These are phyloP conservation scores for Paecilomyces sp. DNA, from an alignment of 2,329 filamentous ascomycete species.

Conservation along the genomic window DNA sequence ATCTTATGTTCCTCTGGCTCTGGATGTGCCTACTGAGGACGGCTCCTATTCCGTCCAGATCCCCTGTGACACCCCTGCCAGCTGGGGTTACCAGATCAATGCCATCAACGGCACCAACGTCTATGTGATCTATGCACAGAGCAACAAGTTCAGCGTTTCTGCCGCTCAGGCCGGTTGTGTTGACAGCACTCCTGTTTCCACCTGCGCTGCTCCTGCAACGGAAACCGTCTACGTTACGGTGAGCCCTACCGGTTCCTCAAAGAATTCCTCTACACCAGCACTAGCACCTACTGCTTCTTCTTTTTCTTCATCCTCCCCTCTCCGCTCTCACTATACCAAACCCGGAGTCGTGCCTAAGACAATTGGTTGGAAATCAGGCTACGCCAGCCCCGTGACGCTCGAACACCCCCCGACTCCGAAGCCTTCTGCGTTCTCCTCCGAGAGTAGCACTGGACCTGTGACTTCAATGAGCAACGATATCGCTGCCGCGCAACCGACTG, in stretches of 20 bases:
- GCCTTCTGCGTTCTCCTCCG: neutral
- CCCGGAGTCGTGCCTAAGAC: conserved; percentile 18
- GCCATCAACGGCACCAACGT: conserved; percentile 42
- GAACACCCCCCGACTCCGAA: conserved; percentile 1
- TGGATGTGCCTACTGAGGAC: conserved; percentile 25
- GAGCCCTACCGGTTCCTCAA: conserved; percentile 12
- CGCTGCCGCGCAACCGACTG: neutral
- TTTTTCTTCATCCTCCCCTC: conserved; percentile 4
- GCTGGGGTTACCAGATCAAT: conserved; percentile 38
- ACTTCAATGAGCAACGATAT: neutral
- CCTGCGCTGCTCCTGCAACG: conserved; percentile 9
- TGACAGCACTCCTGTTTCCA: conserved; percentile 12
- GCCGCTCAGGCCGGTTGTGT: conserved; percentile 16
- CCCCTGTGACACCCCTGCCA: conserved; percentile 29
- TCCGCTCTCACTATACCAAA: conserved; percentile 6
- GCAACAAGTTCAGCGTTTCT: conserved; percentile 30
- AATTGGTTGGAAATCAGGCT: conserved; percentile 19
- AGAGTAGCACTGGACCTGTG: neutral
- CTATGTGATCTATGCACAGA: conserved; percentile 39
- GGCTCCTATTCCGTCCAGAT: conserved; percentile 27
- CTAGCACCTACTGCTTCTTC: conserved; percentile 4
- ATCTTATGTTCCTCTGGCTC: conserved; percentile 30
- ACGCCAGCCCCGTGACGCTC: conserved; percentile 17
- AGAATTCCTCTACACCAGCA: conserved; percentile 5
- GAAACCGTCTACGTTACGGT: conserved; percentile 14